Base-by-base conservation (phyloP, 441 rosid species). In the Breynia disticha region DNA sequence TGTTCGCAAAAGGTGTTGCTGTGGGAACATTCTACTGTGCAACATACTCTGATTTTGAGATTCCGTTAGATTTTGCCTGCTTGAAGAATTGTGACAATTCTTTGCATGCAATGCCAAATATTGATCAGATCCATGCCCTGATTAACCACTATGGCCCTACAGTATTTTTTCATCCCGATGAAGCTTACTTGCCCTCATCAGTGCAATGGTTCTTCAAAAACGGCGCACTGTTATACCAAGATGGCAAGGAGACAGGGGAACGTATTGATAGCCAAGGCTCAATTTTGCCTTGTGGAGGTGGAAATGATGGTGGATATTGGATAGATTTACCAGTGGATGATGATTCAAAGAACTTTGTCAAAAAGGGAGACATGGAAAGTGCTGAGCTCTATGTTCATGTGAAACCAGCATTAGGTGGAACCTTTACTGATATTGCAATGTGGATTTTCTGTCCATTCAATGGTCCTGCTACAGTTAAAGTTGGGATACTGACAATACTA, bases 401-500 rank as follows among this genome's bases (percentile, higher is more conserved):
- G 32, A 91, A 91, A 64, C 96, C 95, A 35, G 78, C 82, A 83
- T 47, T 77, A 0, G 96, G 98, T 21, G 88, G 79, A 35, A 83
- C 95, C 7, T 85, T 76, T 68, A 74, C 98, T 0, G 96, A 91
- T 63, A 61, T 91, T 50, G 79, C 70, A 0, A 59, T 72, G 7
- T 91, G 98, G 96, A 57, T 83, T 0, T 91, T 85, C 56, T 87
- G 76, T 72, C 94, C 98, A 14, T 91, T 81, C 68, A 91, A 91
- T 53, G 96, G 98, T 0, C 74, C 93, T 8, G 88, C 79, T n/a
- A 69, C 52, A 66, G 93, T 87, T 7, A 85, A 85, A 19, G 79
- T 85, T 16, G 77, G 73, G 62, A 19, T 82, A 14, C 87, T 17
- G 69, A 72, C n/a, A 28, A 80, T 5, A n/a, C 12, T 72, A 0